Percentiles rank a stretch among this genome's conserved stretches.
These are phyloP conservation scores for Akanthomyces uredinophilus DNA, from an alignment of 2,329 filamentous ascomycete genomes.

Conservation along the genomic window DNA sequence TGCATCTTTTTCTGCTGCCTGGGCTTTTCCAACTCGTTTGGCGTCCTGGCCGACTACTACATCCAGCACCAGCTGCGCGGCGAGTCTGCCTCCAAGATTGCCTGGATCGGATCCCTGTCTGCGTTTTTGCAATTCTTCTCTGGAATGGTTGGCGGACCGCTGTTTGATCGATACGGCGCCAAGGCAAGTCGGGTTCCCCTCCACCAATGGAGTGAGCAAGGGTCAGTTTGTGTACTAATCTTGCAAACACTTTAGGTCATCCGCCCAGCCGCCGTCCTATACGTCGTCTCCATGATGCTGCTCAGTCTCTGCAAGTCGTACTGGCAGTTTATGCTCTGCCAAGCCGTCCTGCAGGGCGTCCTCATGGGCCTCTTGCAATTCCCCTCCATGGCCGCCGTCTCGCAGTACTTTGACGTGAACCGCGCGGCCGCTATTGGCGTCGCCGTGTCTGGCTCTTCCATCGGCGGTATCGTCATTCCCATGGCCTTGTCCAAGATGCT, in stretches of 20 bases:
- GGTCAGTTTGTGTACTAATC: too few relatives aligned
- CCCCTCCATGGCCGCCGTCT: conserved; percentile 38
- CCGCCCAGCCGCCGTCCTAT: conserved; percentile 27
- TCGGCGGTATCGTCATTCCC: conserved; percentile 51
- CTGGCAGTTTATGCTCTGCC: conserved; percentile 48
- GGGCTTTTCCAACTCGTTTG: conserved; percentile 40
- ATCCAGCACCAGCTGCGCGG: conserved; percentile 29
- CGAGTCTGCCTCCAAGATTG: conserved; percentile 28
- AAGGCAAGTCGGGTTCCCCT: background rate
- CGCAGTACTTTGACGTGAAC: conserved; percentile 44
- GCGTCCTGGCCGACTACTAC: conserved; percentile 42
- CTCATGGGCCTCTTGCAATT: conserved; percentile 36
- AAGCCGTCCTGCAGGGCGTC: conserved; percentile 40
- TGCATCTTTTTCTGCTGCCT: conserved; percentile 35
- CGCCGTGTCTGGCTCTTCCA: conserved; percentile 39
- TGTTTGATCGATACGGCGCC: conserved; percentile 39
- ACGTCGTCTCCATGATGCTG: conserved; percentile 39
- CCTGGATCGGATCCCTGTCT: conserved; percentile 39
- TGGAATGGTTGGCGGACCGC: conserved; percentile 31
- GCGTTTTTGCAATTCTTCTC: conserved; percentile 32
- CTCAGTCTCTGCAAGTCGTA: conserved; percentile 39
- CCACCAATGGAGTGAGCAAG: too few relatives aligned
- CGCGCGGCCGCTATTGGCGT: conserved; percentile 43
- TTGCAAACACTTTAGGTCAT: conserved; percentile 23
- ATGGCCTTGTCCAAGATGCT: conserved; percentile 43